phyloP scores from a whole-genome alignment of 2,329 filamentous ascomycete species.

The Fusarium citri region DNA sequence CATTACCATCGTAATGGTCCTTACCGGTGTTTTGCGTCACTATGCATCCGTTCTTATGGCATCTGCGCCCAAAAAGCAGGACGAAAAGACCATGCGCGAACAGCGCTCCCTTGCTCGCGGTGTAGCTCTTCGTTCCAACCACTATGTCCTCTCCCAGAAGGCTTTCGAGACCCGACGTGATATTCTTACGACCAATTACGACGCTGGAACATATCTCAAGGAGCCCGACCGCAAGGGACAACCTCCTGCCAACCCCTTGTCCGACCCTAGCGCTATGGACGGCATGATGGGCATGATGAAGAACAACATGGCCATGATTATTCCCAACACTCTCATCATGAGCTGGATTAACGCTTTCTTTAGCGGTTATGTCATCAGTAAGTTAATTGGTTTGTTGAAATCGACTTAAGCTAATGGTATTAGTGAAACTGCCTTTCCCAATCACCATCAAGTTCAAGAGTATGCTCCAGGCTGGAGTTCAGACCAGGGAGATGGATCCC shows the following conservation, averaged over 20 bases:
- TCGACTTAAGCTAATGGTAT: conserved; percentile 32
- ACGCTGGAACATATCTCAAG: conserved; percentile 89
- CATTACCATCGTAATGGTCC: conserved; percentile 97
- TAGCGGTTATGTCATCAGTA: conserved; percentile 96
- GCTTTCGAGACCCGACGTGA: conserved; percentile 86
- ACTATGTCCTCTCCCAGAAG: conserved; percentile 79
- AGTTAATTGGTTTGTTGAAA: conserved; percentile 11
- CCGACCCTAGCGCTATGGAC: conserved; percentile 96
- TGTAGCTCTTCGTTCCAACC: conserved; percentile 85
- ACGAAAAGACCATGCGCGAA: conserved; percentile 82
- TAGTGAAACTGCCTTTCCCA: conserved; percentile 96
- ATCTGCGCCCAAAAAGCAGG: conserved; percentile 83
- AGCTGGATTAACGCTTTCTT: conserved; percentile 99
- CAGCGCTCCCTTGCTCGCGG: conserved; percentile 87
- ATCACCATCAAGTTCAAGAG: conserved; percentile 99
- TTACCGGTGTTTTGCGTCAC: conserved; percentile 95
- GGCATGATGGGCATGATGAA: conserved; percentile 99
- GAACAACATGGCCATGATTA: conserved; percentile 99
- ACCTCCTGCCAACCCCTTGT: conserved; percentile 92
- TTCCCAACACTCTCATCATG: conserved; percentile 99
- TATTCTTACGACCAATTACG: conserved; percentile 82
- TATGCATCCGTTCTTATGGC: conserved; percentile 95
- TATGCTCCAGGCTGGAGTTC: conserved; percentile 97
- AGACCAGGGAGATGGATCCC: conserved; percentile 94
- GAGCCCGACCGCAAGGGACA: conserved; percentile 88